phyloP scores from a whole-genome alignment of 2,329 filamentous ascomycete species.

The Dothiorella sarmentorum region DNA sequence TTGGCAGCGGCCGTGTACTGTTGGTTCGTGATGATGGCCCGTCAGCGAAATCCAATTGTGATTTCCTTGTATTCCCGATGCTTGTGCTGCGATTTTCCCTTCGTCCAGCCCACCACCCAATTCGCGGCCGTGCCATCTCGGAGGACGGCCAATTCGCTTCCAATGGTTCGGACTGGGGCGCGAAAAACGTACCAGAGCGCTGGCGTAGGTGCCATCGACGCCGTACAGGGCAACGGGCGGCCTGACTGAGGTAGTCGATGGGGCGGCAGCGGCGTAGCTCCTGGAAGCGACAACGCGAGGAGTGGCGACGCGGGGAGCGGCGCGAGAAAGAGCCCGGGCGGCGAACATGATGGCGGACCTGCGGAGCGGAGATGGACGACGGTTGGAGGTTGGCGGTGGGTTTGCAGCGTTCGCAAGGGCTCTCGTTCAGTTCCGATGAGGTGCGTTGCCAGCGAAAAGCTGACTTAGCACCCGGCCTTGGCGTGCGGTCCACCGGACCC shows the following conservation, averaged over 20 bases:
- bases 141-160: conserved; percentile 4
- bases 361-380: conserved; percentile 16
- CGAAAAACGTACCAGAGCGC: conserved; percentile 77
- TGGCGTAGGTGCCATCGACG: conserved; percentile 96
- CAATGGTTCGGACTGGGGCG: background rate
- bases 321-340: conserved; percentile 54
- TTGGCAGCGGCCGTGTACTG: conserved; percentile 97
- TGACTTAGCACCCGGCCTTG: conserved; percentile 17
- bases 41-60: background rate
- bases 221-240: conserved; percentile 90
- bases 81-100: conserved; percentile 4
- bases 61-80: background rate
- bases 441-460: conserved; percentile 18
- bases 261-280: conserved; percentile 68
- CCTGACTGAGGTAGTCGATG: conserved; percentile 62
- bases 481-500: background rate
- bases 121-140: conserved; percentile 13
- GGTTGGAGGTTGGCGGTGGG: conserved; percentile 15
- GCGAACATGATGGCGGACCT: conserved; percentile 49
- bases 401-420: conserved; percentile 4
- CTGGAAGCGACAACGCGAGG: conserved; percentile 61
- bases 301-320: conserved; percentile 56
- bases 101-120: background rate
- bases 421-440: too few relatives aligned
- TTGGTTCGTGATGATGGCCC: background rate